Evolutionary conservation across 192 early-diverging fungal species (phyloP), one percentile per base, ranked within the genome.

Genomic region (Oehlia diaphana): DNA sequence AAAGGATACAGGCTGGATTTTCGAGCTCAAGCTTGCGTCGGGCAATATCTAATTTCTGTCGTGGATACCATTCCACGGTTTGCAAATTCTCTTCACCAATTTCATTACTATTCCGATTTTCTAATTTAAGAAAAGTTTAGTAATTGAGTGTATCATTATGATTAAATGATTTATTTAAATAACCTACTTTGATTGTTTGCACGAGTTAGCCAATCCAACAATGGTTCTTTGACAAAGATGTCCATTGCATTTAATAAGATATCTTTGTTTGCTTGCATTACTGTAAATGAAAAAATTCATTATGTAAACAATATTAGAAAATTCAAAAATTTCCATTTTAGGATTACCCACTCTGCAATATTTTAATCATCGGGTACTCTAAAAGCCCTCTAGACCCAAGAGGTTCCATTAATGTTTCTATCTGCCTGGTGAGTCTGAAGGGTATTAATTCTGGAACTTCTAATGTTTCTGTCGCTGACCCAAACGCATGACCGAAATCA

Each of bases 401-500:
- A 1, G 94, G 94, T 49, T 89, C 83, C 75, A 95, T 63, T 65
- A 90, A 87, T 33, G 87, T 83, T 58, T 88, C 84, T 35, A 94
- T 80, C 72, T 95, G 94, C 42, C 84, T 78, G 13, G 94, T 94
- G 19, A 95, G 81, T 2, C 94, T 86, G 84, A 95, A 95, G 1
- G 94, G 94, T 10, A 93, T 85, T 16, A 95, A 63, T 74, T 95
- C 94, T 13, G 94, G 94, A 9, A 95, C 88, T 3, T 93, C 91
- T 1, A 95, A 81, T 8, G 91, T 82, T 75, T 94, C 93, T 0
- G 94, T 93, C 1, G 93, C 93, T 0, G 94, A 94, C 19, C 94
- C 94, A 84, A 95, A 95, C 4, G 94, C 94, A 75, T 94, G 93
- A 0, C 94, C 94, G 78, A 95, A 95, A 85, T 95, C 94, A 79